Evolutionary conservation across 768 basidiomycete genomes (phyloP).

Genomic region (Lactarius trivialis): DNA sequence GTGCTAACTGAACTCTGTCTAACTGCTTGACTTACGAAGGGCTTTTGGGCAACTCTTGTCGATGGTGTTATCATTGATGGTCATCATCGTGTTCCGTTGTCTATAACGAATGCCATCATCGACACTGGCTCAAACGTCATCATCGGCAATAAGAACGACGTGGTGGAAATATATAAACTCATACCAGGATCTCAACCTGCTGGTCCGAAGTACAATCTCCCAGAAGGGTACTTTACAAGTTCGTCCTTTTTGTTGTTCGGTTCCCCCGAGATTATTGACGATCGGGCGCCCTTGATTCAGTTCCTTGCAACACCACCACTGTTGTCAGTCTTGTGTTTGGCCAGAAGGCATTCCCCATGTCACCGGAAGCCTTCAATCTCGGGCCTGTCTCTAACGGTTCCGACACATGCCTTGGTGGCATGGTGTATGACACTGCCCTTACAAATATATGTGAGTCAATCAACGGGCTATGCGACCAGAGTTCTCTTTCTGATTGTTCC

Average conservation of each 20-base stretch:
- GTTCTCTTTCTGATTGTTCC: neutral
- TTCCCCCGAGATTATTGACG: neutral
- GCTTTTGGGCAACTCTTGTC: constrained; percentile 21
- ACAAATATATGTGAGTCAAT: constrained; percentile 3
- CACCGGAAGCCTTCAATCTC: neutral
- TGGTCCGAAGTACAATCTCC: neutral
- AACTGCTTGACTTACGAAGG: neutral
- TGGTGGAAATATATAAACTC: constrained; percentile 13
- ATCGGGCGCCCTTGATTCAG: neutral
- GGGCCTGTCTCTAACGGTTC: neutral
- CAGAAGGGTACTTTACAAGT: constrained; percentile 1
- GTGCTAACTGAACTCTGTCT: neutral
- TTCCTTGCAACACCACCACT: neutral
- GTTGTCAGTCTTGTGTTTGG: neutral
- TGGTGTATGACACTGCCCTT: neutral
- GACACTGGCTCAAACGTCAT: constrained; percentile 25
- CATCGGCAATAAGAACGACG: constrained; percentile 12
- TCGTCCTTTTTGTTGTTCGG: neutral
- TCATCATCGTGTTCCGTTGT: neutral
- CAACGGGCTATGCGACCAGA: neutral
- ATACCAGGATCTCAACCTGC: constrained; percentile 20
- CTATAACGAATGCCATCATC: constrained; percentile 19
- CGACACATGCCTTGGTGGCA: neutral
- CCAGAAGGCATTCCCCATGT: neutral
- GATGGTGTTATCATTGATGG: neutral